phyloP scores from a whole-genome alignment of 1,284 basidiomycete species.

The Tremellales sp. region DNA sequence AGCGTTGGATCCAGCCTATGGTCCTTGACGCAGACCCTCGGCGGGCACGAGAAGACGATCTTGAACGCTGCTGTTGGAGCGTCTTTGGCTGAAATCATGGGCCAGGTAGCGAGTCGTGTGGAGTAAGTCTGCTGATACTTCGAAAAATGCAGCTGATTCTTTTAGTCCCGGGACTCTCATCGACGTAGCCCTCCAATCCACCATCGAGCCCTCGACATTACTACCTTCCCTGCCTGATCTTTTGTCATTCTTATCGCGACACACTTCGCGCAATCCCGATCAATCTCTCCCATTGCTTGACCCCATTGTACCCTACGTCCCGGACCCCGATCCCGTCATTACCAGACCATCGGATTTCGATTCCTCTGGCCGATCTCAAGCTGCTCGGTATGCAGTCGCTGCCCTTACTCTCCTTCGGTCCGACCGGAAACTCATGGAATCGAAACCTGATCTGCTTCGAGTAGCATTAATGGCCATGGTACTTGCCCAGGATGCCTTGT shows the following conservation, averaged over 20 bases:
- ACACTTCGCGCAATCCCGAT: constrained; percentile 52
- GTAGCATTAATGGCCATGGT: constrained; percentile 37
- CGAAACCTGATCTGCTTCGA: constrained; percentile 22
- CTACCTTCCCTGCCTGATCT: constrained; percentile 22
- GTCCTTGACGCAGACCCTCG: constrained; percentile 10
- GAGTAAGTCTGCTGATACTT: constrained; percentile 12
- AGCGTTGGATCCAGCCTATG: constrained; percentile 19
- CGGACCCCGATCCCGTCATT: not conserved
- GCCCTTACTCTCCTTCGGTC: constrained; percentile 60
- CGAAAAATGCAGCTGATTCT: not conserved
- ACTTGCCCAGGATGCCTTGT: constrained; percentile 51
- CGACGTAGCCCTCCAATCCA: constrained; percentile 36
- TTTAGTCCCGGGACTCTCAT: constrained; percentile 29
- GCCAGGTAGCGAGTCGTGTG: constrained; percentile 24
- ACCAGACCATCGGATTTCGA: constrained; percentile 47
- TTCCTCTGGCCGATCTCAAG: constrained; percentile 48
- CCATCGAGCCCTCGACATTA: constrained; percentile 17
- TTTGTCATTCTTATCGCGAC: constrained; percentile 14
- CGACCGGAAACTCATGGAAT: constrained; percentile 60
- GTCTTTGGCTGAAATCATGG: constrained; percentile 24
- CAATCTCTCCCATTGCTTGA: constrained; percentile 62
- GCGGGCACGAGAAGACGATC: constrained; percentile 10
- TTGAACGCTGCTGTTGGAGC: constrained; percentile 19
- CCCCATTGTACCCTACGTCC: constrained; percentile 46
- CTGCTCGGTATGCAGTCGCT: constrained; percentile 62